Conservation (phyloP, 2,329 filamentous ascomycete genomes). For the Coniochaeta hoffmannii region DNA sequence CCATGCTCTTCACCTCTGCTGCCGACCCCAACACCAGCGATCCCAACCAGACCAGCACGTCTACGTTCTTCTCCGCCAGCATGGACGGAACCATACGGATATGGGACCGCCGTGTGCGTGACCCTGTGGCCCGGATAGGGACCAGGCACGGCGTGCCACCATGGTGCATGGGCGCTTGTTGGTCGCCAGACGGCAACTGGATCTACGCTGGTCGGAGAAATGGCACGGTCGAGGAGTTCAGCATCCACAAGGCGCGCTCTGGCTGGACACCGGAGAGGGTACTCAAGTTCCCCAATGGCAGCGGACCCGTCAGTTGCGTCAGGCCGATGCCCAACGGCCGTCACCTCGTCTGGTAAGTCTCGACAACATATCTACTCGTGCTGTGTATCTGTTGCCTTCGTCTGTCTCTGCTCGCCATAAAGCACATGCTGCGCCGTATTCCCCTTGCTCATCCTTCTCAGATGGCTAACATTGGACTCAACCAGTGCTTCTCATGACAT, state of each 20-base stretch:
- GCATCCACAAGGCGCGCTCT: constrained; percentile 63
- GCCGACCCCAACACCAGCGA: constrained; percentile 36
- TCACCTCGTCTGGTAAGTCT: constrained; percentile 66
- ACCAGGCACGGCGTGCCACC: constrained; percentile 73
- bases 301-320: constrained; percentile 82
- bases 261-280: constrained; percentile 68
- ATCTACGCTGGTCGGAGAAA: constrained; percentile 91
- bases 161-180: constrained; percentile 97
- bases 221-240: constrained; percentile 90
- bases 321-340: constrained; percentile 87
- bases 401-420: background rate
- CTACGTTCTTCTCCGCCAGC: constrained; percentile 80
- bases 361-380: constrained; percentile 1
- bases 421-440: no score
- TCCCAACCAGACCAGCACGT: constrained; percentile 57
- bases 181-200: constrained; percentile 91
- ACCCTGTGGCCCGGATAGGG: constrained; percentile 71
- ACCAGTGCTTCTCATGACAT: constrained; percentile 87
- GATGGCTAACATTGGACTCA: constrained; percentile 7
- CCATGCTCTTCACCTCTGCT: constrained; percentile 28
- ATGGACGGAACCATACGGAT: constrained; percentile 85
- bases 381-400: background rate
- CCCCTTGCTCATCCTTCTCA: background rate
- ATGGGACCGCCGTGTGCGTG: constrained; percentile 76
- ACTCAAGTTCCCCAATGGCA: constrained; percentile 83